These are phyloP conservation scores for Torulaspora microellipsoides DNA, from an alignment of 805 yeast species.

Conservation along the genomic window DNA sequence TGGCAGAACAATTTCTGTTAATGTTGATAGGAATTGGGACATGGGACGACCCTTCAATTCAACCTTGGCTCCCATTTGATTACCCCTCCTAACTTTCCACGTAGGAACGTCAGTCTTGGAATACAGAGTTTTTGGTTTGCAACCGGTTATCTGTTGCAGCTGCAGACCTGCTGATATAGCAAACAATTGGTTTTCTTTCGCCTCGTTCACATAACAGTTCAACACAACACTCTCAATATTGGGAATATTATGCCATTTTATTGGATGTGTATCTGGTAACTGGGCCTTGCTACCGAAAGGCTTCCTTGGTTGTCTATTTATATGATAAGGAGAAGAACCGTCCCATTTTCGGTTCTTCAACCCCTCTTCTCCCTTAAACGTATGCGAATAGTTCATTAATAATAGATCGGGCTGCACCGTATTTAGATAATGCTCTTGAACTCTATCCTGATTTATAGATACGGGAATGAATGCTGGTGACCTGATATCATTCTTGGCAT, in stretches of 20 bases:
- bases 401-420: slow-evolving; percentile 73
- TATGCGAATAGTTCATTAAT: slow-evolving; percentile 72
- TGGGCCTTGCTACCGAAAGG: slow-evolving; percentile 75
- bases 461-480: slow-evolving; percentile 75
- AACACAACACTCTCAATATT: slow-evolving; percentile 60
- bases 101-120: slow-evolving; percentile 76
- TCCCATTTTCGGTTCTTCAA: slow-evolving; percentile 80
- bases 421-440: slow-evolving; percentile 68
- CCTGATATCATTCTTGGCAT: slow-evolving; percentile 68
- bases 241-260: slow-evolving; percentile 70
- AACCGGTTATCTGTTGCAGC: slow-evolving; percentile 91
- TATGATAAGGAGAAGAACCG: slow-evolving; percentile 79
- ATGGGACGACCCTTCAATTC: slow-evolving; percentile 73
- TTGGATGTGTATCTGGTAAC: slow-evolving; percentile 66
- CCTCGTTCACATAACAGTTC: slow-evolving; percentile 71
- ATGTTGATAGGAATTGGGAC: slow-evolving; percentile 77
- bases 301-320: slow-evolving; percentile 71
- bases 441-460: slow-evolving; percentile 73
- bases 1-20: slow-evolving; percentile 90
- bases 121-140: slow-evolving; percentile 66
- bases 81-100: slow-evolving; percentile 85
- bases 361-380: slow-evolving; percentile 51
- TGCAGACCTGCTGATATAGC: slow-evolving; percentile 74
- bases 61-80: slow-evolving; percentile 86
- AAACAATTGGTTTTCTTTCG: slow-evolving; percentile 63